Base-by-base conservation (phyloP, 192 early-diverging fungal species). In the Nowakowskiella sp. region DNA sequence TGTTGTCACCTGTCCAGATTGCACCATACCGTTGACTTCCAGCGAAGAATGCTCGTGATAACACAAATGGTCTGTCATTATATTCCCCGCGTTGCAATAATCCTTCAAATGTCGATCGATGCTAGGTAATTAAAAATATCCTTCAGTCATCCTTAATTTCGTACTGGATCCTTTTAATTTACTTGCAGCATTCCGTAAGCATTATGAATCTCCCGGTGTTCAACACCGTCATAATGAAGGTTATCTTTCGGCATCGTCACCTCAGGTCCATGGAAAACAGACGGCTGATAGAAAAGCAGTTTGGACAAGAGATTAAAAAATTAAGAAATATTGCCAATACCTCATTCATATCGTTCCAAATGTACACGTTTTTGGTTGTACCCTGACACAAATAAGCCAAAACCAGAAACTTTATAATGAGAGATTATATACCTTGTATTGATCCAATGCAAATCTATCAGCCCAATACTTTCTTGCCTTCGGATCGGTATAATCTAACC, bases 271-370 rank as follows among this genome's bases (percentile, higher is more conserved):
- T 71, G 95, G 61, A 99, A 99, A 3, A 99, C 86, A 4, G 88
- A 85, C 0, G 92, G 94, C 71, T 62, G 16, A 19, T 8, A 71
- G 7, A 25, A 71, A 62, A 6, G 32, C 2, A 58, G 16, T 9
- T n/a, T n/a, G n/a, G n/a, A n/a, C n/a, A n/a, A n/a, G n/a, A n/a
- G n/a, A n/a, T n/a, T n/a, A n/a, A n/a, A n/a, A n/a, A n/a, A n/a
- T n/a, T n/a, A n/a, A n/a, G n/a, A n/a, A n/a, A n/a, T n/a, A n/a
- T n/a, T n/a, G n/a, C n/a, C n/a, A 25, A 10, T 7, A 53, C 33
- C 55, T 99, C 96, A 64, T 99, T 99, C 96, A 99, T 99, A 57
- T 99, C 96, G 67, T 96, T 97, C 96, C 96, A 99, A 1, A 90
- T 84, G 66, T 86, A 91, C 16, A 97, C 74, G 33, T 62, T 62